Evolutionary conservation across 2,329 filamentous ascomycete genomes (phyloP).

Genomic region (Curvularia sp.): DNA sequence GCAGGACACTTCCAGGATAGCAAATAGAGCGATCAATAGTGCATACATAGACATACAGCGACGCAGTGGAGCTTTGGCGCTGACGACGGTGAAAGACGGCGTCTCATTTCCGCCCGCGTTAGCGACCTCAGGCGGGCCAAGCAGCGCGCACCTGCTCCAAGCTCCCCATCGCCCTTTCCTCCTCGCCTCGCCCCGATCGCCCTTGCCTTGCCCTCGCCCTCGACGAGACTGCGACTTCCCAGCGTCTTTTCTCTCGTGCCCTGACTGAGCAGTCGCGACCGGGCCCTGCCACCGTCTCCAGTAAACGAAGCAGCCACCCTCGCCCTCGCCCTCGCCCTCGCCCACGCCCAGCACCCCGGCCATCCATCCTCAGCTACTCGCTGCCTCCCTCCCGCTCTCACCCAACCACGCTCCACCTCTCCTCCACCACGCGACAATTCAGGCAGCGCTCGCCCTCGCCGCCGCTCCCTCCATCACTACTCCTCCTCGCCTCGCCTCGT

Average conservation of each 20-base stretch:
- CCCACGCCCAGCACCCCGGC: constrained; percentile 9
- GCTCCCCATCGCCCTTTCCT: constrained; percentile 34
- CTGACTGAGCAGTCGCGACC: constrained; percentile 32
- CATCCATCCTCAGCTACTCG: constrained; percentile 21
- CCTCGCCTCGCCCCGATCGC: constrained; percentile 16
- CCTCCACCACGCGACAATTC: constrained; percentile 20
- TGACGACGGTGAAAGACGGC: constrained; percentile 41
- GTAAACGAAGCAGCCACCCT: constrained; percentile 18
- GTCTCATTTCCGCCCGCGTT: constrained; percentile 48
- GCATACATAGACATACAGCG: background rate
- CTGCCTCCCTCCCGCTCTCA: constrained; percentile 6
- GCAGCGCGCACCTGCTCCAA: constrained; percentile 32
- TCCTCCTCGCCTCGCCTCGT: constrained; percentile 5
- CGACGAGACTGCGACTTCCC: constrained; percentile 25
- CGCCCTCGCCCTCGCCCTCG: constrained; percentile 20
- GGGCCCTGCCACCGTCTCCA: constrained; percentile 21
- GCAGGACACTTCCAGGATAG: constrained; percentile 1
- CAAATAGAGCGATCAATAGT: constrained; percentile 5
- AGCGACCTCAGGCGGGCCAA: constrained; percentile 43
- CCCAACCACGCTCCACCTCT: constrained; percentile 22
- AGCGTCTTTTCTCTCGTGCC: constrained; percentile 39
- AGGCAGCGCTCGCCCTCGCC: constrained; percentile 12
- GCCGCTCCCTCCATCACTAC: constrained; percentile 27
- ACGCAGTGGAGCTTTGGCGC: constrained; percentile 32
- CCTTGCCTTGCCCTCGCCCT: constrained; percentile 10